Percentiles rank a stretch among this genome's conserved stretches.
Conservation (phyloP, 495 filamentous ascomycete genomes). For the Cairneyella variabilis region DNA sequence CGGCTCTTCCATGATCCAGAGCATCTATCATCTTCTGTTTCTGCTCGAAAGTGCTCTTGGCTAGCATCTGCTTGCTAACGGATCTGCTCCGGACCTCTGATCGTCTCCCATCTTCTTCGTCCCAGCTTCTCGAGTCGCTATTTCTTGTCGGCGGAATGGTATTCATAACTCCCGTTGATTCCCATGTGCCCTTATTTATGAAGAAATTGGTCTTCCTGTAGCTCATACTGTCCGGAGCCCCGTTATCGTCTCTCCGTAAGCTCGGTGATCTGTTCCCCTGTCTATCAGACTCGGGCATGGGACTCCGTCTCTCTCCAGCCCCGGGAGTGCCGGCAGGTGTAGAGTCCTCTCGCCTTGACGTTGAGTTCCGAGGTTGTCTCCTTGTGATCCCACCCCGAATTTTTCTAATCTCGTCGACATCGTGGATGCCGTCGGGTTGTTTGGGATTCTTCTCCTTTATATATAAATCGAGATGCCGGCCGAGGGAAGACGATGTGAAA, state of each 20-base stretch:
- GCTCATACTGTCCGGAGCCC: background rate
- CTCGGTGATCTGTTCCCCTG: constrained; percentile 23
- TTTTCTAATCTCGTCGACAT: constrained; percentile 81
- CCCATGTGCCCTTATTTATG: constrained; percentile 49
- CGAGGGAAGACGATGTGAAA: constrained; percentile 91
- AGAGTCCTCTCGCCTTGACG: constrained; percentile 44
- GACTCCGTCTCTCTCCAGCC: constrained; percentile 19
- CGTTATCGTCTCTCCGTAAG: constrained; percentile 15
- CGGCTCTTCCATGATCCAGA: constrained; percentile 67
- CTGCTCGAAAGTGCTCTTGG: constrained; percentile 55
- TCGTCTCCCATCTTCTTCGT: constrained; percentile 23
- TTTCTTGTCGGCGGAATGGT: constrained; percentile 49
- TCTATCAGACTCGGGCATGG: constrained; percentile 11
- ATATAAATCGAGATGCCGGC: constrained; percentile 86
- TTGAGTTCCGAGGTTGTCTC: constrained; percentile 64
- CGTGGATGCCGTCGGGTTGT: constrained; percentile 76
- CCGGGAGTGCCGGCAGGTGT: constrained; percentile 42
- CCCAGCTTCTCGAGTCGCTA: constrained; percentile 19
- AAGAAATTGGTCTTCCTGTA: constrained; percentile 17
- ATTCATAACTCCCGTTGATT: constrained; percentile 78
- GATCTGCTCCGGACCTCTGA: constrained; percentile 21
- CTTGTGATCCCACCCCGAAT: constrained; percentile 80
- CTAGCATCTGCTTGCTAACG: constrained; percentile 40
- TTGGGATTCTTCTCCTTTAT: constrained; percentile 85
- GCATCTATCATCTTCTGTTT: constrained; percentile 56